Evolutionary conservation across 768 basidiomycete species (phyloP).

Genomic region (Tremella fuciformis): DNA sequence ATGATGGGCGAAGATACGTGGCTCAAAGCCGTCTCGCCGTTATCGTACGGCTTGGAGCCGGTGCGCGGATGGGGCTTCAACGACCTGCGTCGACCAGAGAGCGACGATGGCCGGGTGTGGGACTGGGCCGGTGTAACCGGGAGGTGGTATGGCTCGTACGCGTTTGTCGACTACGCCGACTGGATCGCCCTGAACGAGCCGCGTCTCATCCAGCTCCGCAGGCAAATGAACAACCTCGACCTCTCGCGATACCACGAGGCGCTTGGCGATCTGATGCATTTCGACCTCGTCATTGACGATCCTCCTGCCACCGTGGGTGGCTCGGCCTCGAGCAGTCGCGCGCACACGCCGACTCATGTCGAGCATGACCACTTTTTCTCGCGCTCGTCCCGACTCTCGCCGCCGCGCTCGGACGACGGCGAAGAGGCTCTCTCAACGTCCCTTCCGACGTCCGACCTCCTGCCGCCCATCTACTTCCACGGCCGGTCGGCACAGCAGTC

Average conservation of each 20-base stretch:
- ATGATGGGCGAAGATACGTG: conserved; percentile 31
- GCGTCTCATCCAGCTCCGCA: conserved; percentile 18
- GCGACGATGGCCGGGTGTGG: conserved; percentile 27
- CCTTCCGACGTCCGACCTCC: conserved; percentile 30
- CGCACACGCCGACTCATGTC: not conserved
- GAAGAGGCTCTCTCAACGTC: conserved; percentile 23
- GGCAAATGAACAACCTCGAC: conserved; percentile 19
- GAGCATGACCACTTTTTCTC: not conserved
- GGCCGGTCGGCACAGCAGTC: conserved; percentile 26
- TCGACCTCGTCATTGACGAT: conserved; percentile 27
- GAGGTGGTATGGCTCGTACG: conserved; percentile 47
- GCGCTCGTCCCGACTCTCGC: not conserved
- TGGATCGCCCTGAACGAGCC: conserved; percentile 43
- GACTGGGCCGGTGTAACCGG: conserved; percentile 50
- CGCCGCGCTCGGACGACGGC: not conserved
- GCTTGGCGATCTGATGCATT: conserved; percentile 40
- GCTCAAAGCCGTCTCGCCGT: conserved; percentile 29
- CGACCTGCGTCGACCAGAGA: conserved; percentile 26
- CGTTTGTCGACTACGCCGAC: conserved; percentile 48
- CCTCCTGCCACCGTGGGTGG: not conserved
- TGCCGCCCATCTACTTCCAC: conserved; percentile 41
- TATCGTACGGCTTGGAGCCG: conserved; percentile 36
- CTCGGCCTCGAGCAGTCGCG: not conserved
- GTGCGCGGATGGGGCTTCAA: conserved; percentile 35
- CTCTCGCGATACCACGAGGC: conserved; percentile 41